Percentiles rank a stretch among this genome's conserved stretches.
Conservation (phyloP, 257 asterid genomes). For the Pogostemon cablin region DNA sequence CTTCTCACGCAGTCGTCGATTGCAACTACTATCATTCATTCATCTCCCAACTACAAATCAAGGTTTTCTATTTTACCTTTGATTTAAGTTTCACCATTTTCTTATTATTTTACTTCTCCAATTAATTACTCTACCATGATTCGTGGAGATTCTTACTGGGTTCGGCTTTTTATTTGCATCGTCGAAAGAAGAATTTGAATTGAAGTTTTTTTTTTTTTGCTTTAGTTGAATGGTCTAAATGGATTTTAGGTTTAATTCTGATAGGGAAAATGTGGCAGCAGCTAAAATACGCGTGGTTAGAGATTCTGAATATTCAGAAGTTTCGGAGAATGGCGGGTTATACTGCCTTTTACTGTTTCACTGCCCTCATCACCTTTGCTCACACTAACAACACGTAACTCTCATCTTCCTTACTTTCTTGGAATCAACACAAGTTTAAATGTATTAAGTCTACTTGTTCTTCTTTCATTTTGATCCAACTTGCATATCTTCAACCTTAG, state of each 20-base stretch:
- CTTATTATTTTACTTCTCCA: background rate
- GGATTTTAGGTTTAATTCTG: slow-evolving; percentile 17
- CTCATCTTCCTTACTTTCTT: slow-evolving; percentile 11
- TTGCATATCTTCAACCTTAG: slow-evolving; percentile 14
- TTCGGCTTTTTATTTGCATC: background rate
- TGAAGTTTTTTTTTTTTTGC: background rate
- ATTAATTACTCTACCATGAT: background rate
- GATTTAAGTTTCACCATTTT: background rate
- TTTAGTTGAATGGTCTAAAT: slow-evolving; percentile 48
- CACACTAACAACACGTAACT: slow-evolving; percentile 91
- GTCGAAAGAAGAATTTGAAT: background rate
- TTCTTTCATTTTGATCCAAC: background rate
- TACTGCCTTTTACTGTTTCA: slow-evolving; percentile 73
- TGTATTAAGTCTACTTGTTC: background rate
- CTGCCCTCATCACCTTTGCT: slow-evolving; percentile 61
- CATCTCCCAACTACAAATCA: background rate
- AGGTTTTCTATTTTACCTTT: slow-evolving; percentile 5
- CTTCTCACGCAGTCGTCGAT: too few species aligned
- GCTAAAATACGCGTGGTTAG: slow-evolving; percentile 60
- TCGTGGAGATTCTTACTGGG: background rate
- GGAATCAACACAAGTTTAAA: background rate
- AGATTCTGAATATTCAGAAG: slow-evolving; percentile 84
- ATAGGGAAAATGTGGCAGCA: slow-evolving; percentile 42
- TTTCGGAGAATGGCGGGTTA: slow-evolving; percentile 79
- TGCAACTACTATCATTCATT: too few species aligned